These are phyloP conservation scores for Globisporangium cylindrosporum DNA, from an alignment of 352 stramenopile species.

Conservation along the genomic window DNA sequence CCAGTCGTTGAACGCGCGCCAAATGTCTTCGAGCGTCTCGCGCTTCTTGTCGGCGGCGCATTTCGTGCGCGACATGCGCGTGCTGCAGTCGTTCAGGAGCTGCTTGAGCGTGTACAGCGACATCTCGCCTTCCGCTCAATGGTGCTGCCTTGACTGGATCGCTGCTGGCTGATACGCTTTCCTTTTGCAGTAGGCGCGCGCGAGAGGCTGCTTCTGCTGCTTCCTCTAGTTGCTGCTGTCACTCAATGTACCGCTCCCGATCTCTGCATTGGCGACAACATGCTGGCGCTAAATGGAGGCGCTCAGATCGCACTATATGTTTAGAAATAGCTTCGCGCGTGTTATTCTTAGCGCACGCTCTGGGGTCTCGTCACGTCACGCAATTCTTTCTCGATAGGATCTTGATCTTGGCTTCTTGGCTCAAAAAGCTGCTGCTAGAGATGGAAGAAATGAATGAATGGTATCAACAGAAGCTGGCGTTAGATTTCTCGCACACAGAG, in stretches of 20 bases:
- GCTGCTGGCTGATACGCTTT: not conserved
- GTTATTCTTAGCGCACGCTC: not conserved
- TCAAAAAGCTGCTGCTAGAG: not conserved
- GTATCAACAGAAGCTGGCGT: not conserved
- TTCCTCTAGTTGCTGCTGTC: not conserved
- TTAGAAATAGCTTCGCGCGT: not conserved
- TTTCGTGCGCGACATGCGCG: constrained; percentile 52
- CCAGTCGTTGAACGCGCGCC: constrained; percentile 74
- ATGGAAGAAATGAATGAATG: not conserved
- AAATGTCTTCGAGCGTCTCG: constrained; percentile 71
- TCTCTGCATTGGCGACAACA: not conserved
- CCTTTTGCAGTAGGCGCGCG: not conserved
- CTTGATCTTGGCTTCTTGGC: not conserved
- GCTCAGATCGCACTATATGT: not conserved
- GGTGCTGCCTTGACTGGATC: not conserved
- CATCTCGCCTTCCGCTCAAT: constrained; percentile 24
- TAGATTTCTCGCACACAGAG: not conserved
- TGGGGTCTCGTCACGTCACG: not conserved
- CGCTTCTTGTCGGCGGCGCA: constrained; percentile 56
- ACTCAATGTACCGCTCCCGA: not conserved
- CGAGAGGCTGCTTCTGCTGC: not conserved
- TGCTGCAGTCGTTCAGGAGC: constrained; percentile 69
- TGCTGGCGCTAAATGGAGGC: not conserved
- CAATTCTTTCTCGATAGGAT: not conserved
- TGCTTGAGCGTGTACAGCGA: constrained; percentile 79